These are phyloP conservation scores for Penicillium macrosclerotiorum DNA, from an alignment of 495 filamentous ascomycete species.

Conservation along the genomic window DNA sequence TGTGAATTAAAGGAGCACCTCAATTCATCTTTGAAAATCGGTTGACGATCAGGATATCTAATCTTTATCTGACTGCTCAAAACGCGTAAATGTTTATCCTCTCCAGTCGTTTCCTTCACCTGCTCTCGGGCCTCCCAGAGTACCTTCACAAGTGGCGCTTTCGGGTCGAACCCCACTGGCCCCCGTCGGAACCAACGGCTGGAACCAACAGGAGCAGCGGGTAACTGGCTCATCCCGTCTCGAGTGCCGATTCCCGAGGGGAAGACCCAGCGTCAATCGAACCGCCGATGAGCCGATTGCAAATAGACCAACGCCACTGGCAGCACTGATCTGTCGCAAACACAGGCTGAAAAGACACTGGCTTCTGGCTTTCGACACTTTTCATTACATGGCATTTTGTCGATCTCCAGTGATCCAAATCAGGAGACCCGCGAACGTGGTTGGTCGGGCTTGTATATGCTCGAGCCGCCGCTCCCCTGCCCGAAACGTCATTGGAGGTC, in stretches of 20 bases:
- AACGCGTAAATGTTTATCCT: no score
- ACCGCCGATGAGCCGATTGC: not conserved
- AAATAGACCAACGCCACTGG: conserved; percentile 1
- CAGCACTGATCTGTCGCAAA: not conserved
- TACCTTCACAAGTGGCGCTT: no score
- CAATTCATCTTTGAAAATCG: no score
- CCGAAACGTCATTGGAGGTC: not conserved
- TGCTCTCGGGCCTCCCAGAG: no score
- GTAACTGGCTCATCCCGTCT: not conserved
- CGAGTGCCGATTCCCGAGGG: conserved; percentile 12
- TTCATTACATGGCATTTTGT: not conserved
- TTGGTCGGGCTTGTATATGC: not conserved
- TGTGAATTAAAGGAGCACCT: no score
- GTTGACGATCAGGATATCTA: no score
- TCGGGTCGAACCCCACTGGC: no score
- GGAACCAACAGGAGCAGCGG: no score
- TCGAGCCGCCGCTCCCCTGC: not conserved
- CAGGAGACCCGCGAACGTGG: not conserved
- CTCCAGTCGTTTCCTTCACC: no score
- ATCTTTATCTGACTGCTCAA: no score
- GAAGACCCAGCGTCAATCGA: not conserved
- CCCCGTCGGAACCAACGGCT: no score
- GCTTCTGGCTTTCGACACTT: not conserved
- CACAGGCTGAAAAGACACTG: not conserved
- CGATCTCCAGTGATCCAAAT: not conserved